Evolutionary conservation across 441 rosid species (phyloP), one percentile per base, ranked within the genome.

Genomic region (Pelargonium myrrhifolium): DNA sequence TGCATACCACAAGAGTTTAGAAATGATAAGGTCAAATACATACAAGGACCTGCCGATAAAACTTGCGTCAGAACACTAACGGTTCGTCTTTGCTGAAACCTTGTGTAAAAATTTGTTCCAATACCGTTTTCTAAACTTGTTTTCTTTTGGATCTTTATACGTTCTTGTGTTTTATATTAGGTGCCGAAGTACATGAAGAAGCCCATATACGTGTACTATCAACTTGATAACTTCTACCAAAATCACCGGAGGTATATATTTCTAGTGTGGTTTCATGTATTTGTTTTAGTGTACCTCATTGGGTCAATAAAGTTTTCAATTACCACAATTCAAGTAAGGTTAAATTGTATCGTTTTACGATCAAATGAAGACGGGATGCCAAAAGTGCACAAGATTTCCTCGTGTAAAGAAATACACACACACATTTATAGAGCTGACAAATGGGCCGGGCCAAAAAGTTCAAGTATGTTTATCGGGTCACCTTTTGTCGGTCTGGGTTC

Each of bases 141-240:
- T 39, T 28, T 22, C 40, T 39, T 69, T 40, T 21, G 10, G 59
- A 18, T 39, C 17, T 24, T 28, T 67, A 4, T 43, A 62, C 11
- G 67, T 51, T 60, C 4, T 60, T 10, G 28, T 2, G 20, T 37
- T 62, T 10, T 17, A 45, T 74, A 74, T 68, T 80, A 84, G 87
- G 72, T 81, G 55, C 77, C 81, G 5, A 81, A 77, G 78, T 69
- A 7, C 37, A 84, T 84, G 85, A 78, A 79, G 65, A 67, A 76
- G 61, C 87, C 85, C 31, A 67, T 84, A 20, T 81, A 70, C 65
- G 71, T 84, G 64, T 84, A 84, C 70, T 84, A 84, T 70, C 84
- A 84, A 77, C 82, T 84, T 58, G 81, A 77, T 66, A 79, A 84
- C 75, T 84, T 81, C 69, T 81, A 84, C 72, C 87, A 81, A 72